phyloP scores from a whole-genome alignment of 768 basidiomycete species.

The Cubamyces lactineus region DNA sequence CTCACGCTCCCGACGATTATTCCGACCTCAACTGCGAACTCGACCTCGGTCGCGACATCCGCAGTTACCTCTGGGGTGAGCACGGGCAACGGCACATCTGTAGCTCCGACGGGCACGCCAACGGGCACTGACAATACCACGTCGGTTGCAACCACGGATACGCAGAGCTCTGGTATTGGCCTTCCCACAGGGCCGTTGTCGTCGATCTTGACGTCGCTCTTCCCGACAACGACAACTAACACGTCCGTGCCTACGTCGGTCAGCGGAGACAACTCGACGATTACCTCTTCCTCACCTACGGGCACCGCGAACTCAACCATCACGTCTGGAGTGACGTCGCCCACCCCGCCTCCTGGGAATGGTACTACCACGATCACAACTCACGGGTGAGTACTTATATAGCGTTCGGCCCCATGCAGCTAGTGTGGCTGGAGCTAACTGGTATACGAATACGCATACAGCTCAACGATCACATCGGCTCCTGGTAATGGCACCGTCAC shows the following conservation, averaged over 20 bases:
- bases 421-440: conserved; percentile 3
- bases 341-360: conserved; percentile 3
- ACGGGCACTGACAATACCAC: not conserved
- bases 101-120: not conserved
- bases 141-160: no score
- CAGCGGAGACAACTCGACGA: conserved; percentile 2
- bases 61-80: not conserved
- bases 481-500: not conserved
- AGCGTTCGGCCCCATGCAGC: not conserved
- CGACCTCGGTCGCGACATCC: not conserved
- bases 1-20: conserved; percentile 9
- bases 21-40: conserved; percentile 29
- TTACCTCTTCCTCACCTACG: not conserved
- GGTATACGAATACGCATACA: not conserved
- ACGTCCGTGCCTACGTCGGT: not conserved
- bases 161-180: no score
- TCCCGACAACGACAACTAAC: conserved; percentile 8
- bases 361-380: conserved; percentile 3
- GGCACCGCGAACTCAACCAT: conserved; percentile 12
- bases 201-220: conserved; percentile 35
- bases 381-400: not conserved
- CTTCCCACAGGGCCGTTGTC: conserved; percentile 21
- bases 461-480: conserved; percentile 4
- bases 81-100: not conserved
- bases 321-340: conserved; percentile 4